Base-by-base conservation (phyloP, 495 filamentous ascomycete species). In the Neurospora sp. region DNA sequence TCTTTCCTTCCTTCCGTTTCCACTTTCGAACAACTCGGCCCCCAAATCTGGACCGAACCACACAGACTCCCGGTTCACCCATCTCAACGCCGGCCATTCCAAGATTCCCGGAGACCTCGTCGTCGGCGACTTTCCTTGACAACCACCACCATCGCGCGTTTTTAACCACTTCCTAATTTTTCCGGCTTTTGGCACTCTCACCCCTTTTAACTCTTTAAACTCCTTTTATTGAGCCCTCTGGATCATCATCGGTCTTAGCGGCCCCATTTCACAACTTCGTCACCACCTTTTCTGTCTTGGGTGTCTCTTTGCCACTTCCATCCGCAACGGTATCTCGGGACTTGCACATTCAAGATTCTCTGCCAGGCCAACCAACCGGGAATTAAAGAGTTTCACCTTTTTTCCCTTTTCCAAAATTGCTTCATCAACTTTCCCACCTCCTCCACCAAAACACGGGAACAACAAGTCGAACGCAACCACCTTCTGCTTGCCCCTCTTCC, bases 1-100 rank as follows among this genome's bases (percentile, higher is more conserved):
- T 71, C 41, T 22, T 74, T 6, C 10, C 9, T 71, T 72, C 38
- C 44, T 45, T 40, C 71, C 61, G 20, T 71, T 71, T 59, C 69
- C 39, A 42, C 42, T 70, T 72, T 40, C 68, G 37, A 65, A 70
- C 40, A 37, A 40, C 7, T 42, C 40, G 22, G 40, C 40, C 69
- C 22, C 37, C 17, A 70, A 70, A 48, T 44, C 69, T 31, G 27
- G 27, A 22, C 71, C 70, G 71, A 61, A 70, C 31, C 40, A 40
- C 14, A 41, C 59, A 4, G 44, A 53, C 40, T 20, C 5, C 40
- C 35, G 40, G 22, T 31, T 31, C 20, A 20, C 35, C 17, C 27
- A 35, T 35, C 27, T 61, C 53, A 35, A 61, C 53, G 53, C 53
- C 53, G 27, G 53, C 14, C 12, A 61, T 35, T 7, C 22, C 53